phyloP scores from a whole-genome alignment of 108 stramenopile genomes.

The Aurantiochytrium sp. region DNA sequence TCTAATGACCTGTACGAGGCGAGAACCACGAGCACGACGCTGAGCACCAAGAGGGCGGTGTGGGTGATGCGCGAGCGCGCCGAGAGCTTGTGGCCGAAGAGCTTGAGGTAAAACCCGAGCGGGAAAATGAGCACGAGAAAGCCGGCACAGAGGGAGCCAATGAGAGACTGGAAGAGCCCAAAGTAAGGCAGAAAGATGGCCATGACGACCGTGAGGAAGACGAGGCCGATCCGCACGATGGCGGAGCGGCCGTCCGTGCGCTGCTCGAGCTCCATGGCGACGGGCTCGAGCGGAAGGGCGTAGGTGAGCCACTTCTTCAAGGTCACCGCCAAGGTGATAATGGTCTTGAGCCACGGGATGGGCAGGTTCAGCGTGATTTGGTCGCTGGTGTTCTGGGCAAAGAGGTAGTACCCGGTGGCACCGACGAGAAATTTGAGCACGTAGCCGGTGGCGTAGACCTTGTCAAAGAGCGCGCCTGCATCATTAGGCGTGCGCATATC shows the following conservation, averaged over 20 bases:
- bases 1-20: constrained; percentile 16
- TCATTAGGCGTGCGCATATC: constrained; percentile 18
- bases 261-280: constrained; percentile 7
- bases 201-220: background rate
- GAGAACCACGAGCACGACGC: background rate
- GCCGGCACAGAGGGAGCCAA: constrained; percentile 15
- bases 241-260: background rate
- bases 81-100: background rate
- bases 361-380: constrained; percentile 3
- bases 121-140: constrained; percentile 31
- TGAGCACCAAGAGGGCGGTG: background rate
- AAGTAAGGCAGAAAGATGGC: constrained; percentile 23
- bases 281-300: constrained; percentile 21
- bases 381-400: constrained; percentile 19
- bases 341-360: background rate
- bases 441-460: constrained; percentile 16
- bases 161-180: constrained; percentile 23
- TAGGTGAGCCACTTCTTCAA: constrained; percentile 29
- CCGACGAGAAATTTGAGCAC: constrained; percentile 18
- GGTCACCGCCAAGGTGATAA: constrained; percentile 21
- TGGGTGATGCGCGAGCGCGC: background rate
- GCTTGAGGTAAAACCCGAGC: constrained; percentile 15
- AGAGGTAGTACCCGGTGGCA: constrained; percentile 21
- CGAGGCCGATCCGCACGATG: background rate
- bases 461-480: constrained; percentile 6